Conservation (phyloP, 352 stramenopile genomes). For the Aphanomyces astaci region DNA sequence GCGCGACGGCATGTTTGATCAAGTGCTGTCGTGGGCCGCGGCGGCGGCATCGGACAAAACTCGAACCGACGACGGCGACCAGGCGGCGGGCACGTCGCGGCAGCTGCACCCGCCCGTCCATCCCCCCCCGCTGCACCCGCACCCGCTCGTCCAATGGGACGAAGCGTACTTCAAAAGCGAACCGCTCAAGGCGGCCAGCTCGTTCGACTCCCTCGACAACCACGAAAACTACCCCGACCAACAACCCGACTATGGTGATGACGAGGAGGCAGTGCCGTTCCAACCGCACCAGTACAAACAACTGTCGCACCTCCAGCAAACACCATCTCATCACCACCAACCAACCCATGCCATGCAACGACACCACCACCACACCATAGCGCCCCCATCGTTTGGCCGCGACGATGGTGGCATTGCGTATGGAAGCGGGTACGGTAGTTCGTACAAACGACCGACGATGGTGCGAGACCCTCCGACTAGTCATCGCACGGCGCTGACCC, state of each 20-base stretch:
- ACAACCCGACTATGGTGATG: background rate
- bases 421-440: background rate
- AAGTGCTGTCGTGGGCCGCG: conserved; percentile 56
- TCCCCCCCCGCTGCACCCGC: conserved; percentile 27
- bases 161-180: conserved; percentile 28
- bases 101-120: too few species aligned
- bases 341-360: background rate
- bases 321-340: background rate
- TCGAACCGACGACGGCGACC: conserved; percentile 16
- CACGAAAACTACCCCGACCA: background rate
- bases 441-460: conserved; percentile 1
- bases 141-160: conserved; percentile 23
- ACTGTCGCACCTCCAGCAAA: background rate
- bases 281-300: background rate
- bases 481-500: conserved; percentile 10
- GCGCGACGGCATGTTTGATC: conserved; percentile 65
- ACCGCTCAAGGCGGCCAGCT: conserved; percentile 22
- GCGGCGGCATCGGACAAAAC: conserved; percentile 17
- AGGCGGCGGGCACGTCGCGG: too few species aligned
- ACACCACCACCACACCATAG: background rate
- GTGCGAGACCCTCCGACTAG: background rate
- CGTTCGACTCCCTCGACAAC: background rate
- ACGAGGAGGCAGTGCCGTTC: background rate
- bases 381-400: background rate
- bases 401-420: background rate